Evolutionary conservation across 495 filamentous ascomycete species (phyloP).

Genomic region (Annulohypoxylon nitens): DNA sequence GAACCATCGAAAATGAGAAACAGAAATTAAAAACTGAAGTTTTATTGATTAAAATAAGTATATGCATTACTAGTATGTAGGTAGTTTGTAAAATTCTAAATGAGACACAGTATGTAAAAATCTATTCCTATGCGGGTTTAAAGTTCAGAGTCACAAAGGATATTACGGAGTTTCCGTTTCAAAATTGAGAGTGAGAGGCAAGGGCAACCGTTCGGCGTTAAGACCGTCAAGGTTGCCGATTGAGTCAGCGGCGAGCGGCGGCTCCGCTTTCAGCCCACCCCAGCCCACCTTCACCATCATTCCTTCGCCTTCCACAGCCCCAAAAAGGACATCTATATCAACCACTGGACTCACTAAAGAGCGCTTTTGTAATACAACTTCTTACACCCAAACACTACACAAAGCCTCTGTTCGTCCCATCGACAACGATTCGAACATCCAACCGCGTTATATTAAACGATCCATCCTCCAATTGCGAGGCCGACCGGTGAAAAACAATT

Average conservation of each 20-base stretch:
- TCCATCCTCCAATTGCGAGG: background rate
- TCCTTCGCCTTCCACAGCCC: conserved; percentile 52
- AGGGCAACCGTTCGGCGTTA: conserved; percentile 18
- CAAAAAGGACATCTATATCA: conserved; percentile 45
- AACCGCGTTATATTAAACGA: background rate
- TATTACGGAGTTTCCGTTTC: background rate
- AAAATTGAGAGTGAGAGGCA: background rate
- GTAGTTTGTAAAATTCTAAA: no score
- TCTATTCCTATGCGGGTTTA: background rate
- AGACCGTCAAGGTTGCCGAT: conserved; percentile 36
- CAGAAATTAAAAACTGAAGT: background rate
- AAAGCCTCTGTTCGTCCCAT: background rate
- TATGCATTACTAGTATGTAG: no score
- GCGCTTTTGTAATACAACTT: conserved; percentile 22
- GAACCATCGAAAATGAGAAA: background rate
- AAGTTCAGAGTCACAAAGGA: background rate
- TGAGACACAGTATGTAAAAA: no score
- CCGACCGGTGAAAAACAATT: background rate
- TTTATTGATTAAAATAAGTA: background rate
- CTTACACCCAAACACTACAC: background rate
- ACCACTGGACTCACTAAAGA: conserved; percentile 26
- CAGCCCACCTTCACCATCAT: conserved; percentile 45
- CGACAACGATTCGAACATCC: background rate
- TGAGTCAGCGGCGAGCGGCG: conserved; percentile 51
- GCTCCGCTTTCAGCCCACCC: conserved; percentile 51